Conservation (phyloP, 352 stramenopile species). For the Phytopythium ostracodes region DNA sequence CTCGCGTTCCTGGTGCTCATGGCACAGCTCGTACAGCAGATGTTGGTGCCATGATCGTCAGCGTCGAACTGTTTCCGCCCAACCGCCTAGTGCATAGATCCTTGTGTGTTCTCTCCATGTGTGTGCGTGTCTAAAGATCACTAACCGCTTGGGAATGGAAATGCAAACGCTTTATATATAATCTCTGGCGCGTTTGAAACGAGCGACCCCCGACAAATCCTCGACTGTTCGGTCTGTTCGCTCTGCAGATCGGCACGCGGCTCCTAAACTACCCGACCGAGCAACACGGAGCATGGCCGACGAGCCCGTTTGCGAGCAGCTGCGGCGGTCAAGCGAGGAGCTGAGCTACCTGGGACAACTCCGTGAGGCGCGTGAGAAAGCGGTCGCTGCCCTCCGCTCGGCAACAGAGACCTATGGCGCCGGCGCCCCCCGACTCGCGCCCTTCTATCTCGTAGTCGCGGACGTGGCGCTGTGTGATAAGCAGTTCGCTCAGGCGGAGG, state of each 20-base stretch:
- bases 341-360: slow-evolving; percentile 46
- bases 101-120: background rate
- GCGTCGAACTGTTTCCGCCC: no score
- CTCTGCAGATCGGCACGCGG: background rate
- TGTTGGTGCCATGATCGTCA: slow-evolving; percentile 6
- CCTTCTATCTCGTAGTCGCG: slow-evolving; percentile 64
- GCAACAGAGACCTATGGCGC: slow-evolving; percentile 49
- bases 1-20: slow-evolving; percentile 58
- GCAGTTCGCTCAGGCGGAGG: slow-evolving; percentile 59
- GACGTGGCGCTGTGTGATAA: slow-evolving; percentile 56
- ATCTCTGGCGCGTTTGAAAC: background rate
- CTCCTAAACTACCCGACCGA: background rate
- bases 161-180: background rate
- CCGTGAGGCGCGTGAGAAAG: slow-evolving; percentile 39
- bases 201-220: background rate
- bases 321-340: slow-evolving; percentile 59
- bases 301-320: slow-evolving; percentile 37
- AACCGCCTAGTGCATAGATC: slow-evolving; percentile 3
- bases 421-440: slow-evolving; percentile 45
- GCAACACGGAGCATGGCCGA: background rate
- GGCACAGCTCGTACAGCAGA: slow-evolving; percentile 52
- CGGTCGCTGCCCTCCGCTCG: slow-evolving; percentile 35
- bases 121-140: background rate
- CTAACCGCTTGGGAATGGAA: slow-evolving; percentile 1
- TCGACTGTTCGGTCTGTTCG: no score